Conservation (phyloP, 768 basidiomycete genomes). For the Lenzites betulinus region DNA sequence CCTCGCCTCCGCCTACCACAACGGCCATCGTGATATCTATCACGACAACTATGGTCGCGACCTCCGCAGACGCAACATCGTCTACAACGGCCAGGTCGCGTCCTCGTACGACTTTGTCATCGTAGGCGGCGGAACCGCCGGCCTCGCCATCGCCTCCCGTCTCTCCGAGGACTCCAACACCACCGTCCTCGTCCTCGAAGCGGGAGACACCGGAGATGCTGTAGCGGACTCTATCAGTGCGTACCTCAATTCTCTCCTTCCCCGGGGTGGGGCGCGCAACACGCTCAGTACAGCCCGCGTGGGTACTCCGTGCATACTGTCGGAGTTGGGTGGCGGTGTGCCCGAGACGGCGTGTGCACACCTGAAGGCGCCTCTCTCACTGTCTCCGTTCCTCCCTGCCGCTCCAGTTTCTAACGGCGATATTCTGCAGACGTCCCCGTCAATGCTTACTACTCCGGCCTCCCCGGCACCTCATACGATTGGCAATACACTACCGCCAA, state of each 20-base stretch:
- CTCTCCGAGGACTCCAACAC: constrained; percentile 47
- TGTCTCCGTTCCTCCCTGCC: no score
- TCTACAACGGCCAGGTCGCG: constrained; percentile 41
- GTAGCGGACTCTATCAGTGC: constrained; percentile 26
- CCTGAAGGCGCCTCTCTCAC: no score
- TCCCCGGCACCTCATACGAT: constrained; percentile 51
- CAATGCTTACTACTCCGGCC: constrained; percentile 53
- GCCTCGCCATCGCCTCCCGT: constrained; percentile 48
- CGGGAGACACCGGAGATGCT: constrained; percentile 47
- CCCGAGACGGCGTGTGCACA: no score
- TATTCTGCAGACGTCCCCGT: constrained; percentile 50
- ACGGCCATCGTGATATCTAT: constrained; percentile 27
- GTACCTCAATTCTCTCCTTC: not conserved
- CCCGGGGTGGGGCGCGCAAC: not conserved
- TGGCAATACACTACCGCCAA: constrained; percentile 55
- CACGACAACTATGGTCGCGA: constrained; percentile 15
- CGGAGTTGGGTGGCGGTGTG: no score
- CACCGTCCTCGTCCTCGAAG: constrained; percentile 47
- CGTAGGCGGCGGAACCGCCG: constrained; percentile 49
- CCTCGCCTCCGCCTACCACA: constrained; percentile 15
- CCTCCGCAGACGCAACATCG: constrained; percentile 39
- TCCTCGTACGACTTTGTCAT: constrained; percentile 57
- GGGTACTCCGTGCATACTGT: no score
- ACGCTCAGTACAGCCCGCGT: not conserved
- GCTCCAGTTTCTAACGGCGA: not conserved